A percentile compares a stretch with the other conserved stretches of the same genome.
phyloP scores from a whole-genome alignment of 2,329 filamentous ascomycete species.

The Dothideomycetes sp. region DNA sequence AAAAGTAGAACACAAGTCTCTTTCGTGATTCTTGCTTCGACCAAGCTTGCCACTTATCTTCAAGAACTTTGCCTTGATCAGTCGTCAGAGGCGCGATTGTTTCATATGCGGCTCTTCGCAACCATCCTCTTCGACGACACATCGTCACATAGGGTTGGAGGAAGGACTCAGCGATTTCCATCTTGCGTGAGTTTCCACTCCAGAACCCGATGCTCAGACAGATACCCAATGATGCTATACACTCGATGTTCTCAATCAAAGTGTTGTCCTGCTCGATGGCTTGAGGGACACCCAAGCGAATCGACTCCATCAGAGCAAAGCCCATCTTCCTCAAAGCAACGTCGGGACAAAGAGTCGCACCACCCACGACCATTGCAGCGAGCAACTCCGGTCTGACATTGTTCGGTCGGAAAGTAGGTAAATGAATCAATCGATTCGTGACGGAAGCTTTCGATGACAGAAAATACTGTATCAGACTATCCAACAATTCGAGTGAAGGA shows the following conservation, averaged over 20 bases:
- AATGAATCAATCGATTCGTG: constrained; percentile 52
- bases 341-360: constrained; percentile 50
- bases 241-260: constrained; percentile 42
- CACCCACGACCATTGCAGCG: constrained; percentile 51
- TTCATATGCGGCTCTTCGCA: constrained; percentile 37
- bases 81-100: constrained; percentile 42
- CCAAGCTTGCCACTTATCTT: constrained; percentile 57
- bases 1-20: constrained; percentile 55
- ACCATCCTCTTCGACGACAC: constrained; percentile 49
- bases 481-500: constrained; percentile 51
- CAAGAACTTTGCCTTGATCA: constrained; percentile 48
- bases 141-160: constrained; percentile 44
- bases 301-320: constrained; percentile 41
- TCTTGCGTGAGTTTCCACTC: constrained; percentile 51
- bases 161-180: constrained; percentile 52
- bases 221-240: constrained; percentile 43
- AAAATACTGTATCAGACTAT: constrained; percentile 53
- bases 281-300: constrained; percentile 30
- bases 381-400: constrained; percentile 51
- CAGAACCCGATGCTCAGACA: constrained; percentile 47
- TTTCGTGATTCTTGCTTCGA: constrained; percentile 58
- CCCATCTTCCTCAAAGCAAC: constrained; percentile 53
- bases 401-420: constrained; percentile 49
- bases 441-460: constrained; percentile 30
- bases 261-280: constrained; percentile 43